Percentiles rank a stretch among this genome's conserved stretches.
Evolutionary conservation across 2,329 filamentous ascomycete species (phyloP).

Genomic region (Ceratocystis papillata): DNA sequence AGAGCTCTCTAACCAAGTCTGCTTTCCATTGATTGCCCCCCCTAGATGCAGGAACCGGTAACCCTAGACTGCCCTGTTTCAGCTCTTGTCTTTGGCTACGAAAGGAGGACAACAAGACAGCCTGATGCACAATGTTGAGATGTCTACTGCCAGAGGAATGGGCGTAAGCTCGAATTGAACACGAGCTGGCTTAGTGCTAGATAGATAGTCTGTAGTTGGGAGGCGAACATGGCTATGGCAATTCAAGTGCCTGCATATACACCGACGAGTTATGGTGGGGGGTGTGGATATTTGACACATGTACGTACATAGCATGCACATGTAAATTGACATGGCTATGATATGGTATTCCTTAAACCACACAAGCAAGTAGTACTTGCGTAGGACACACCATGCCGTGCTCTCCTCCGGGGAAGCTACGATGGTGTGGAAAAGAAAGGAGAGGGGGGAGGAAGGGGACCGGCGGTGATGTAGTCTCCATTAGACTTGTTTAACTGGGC

Average conservation of each 20-base stretch:
- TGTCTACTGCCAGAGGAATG: background rate
- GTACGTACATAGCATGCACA: no score
- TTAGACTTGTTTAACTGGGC: no score
- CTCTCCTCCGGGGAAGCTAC: no score
- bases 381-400: no score
- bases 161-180: background rate
- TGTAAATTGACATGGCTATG: no score
- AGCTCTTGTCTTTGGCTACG: background rate
- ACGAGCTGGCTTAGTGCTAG: background rate
- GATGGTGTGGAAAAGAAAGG: no score
- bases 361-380: no score
- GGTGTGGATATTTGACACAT: background rate
- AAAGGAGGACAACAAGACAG: background rate
- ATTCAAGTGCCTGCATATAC: no score
- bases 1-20: no score
- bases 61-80: background rate
- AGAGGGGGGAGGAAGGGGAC: no score
- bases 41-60: background rate
- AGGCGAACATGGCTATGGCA: background rate
- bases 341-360: no score
- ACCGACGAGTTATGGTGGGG: background rate
- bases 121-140: background rate
- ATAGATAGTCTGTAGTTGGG: background rate
- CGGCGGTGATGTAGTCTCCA: no score
- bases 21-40: background rate